Conservation (phyloP, 2,329 filamentous ascomycete species). For the Exophiala sideris region DNA sequence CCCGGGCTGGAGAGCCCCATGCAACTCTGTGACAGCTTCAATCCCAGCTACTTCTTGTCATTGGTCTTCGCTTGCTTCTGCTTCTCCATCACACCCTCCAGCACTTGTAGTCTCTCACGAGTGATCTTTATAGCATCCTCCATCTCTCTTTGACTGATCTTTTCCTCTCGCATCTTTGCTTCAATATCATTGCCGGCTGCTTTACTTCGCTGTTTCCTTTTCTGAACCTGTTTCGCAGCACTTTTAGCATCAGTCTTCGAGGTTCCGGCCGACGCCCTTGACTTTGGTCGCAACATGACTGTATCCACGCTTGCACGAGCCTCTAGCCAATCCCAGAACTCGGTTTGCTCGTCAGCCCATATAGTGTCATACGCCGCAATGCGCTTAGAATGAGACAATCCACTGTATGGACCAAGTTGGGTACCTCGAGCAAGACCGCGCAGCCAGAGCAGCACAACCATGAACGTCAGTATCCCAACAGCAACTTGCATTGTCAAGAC, state of each 20-base stretch:
- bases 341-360: slow-evolving; percentile 82
- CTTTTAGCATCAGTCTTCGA: slow-evolving; percentile 15
- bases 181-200: slow-evolving; percentile 47
- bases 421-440: slow-evolving; percentile 40
- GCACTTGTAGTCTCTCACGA: slow-evolving; percentile 73
- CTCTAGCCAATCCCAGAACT: slow-evolving; percentile 91
- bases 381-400: slow-evolving; percentile 57
- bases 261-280: neutral
- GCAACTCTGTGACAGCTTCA: neutral
- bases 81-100: slow-evolving; percentile 70
- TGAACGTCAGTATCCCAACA: slow-evolving; percentile 68
- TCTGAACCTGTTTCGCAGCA: slow-evolving; percentile 25
- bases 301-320: slow-evolving; percentile 73
- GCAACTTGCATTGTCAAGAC: slow-evolving; percentile 74
- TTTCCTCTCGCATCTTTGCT: slow-evolving; percentile 58
- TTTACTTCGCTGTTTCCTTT: slow-evolving; percentile 28
- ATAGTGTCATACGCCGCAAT: slow-evolving; percentile 87
- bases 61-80: slow-evolving; percentile 12
- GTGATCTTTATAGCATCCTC: slow-evolving; percentile 79
- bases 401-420: slow-evolving; percentile 28
- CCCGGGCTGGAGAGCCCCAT: neutral
- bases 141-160: slow-evolving; percentile 70
- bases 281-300: slow-evolving; percentile 36
- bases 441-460: slow-evolving; percentile 74
- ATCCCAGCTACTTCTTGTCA: neutral